These are phyloP conservation scores for Picochlorum sp. DNA, from an alignment of 139 green algal genomes.

Conservation along the genomic window DNA sequence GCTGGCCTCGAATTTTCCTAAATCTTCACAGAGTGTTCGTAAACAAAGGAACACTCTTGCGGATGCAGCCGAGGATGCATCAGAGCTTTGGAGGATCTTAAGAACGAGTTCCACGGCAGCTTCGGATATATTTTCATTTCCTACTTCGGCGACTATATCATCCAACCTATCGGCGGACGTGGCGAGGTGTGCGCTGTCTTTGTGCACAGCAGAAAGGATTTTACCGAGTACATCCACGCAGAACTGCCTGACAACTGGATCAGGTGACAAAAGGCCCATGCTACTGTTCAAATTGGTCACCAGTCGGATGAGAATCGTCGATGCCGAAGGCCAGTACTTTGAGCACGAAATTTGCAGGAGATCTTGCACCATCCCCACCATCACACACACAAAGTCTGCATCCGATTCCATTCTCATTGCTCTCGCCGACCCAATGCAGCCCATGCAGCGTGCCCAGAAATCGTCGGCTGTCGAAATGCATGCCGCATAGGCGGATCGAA, in stretches of 20 bases:
- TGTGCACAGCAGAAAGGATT: conserved; percentile 34
- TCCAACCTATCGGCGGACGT: not conserved
- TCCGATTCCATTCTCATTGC: conserved; percentile 27
- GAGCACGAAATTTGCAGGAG: conserved; percentile 41
- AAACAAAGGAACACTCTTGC: not conserved
- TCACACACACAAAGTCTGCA: conserved; percentile 36
- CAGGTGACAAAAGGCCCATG: conserved; percentile 7
- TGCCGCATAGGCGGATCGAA: not conserved
- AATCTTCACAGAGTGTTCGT: not conserved
- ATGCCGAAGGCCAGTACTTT: conserved; percentile 63
- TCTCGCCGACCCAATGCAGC: not conserved
- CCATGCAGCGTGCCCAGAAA: conserved; percentile 1
- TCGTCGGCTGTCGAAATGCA: not conserved
- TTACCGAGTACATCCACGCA: conserved; percentile 53
- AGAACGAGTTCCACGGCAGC: not conserved
- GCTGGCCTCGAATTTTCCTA: too few relatives aligned
- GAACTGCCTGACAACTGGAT: conserved; percentile 39
- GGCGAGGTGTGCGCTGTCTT: not conserved
- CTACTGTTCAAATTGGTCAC: conserved; percentile 25
- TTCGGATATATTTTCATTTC: not conserved
- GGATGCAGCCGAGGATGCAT: not conserved
- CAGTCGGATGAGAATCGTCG: conserved; percentile 52
- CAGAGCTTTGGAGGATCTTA: not conserved
- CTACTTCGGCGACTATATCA: not conserved
- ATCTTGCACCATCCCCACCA: conserved; percentile 54